Base-by-base conservation (phyloP, 495 filamentous ascomycete species). In the Glonium stellatum region DNA sequence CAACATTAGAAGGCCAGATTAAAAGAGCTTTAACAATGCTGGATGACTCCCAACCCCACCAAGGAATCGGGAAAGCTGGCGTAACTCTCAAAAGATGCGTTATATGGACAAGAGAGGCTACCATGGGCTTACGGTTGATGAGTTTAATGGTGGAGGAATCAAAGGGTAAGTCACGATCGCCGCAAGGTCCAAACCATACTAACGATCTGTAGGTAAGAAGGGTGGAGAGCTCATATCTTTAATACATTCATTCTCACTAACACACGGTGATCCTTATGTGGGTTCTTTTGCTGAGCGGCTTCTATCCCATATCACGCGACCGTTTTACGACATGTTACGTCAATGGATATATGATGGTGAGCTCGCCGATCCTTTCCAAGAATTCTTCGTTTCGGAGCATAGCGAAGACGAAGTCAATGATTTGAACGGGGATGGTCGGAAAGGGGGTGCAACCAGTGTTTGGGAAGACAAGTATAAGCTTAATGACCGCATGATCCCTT, bases 281-380 rank as follows among this genome's bases (percentile, higher is more conserved):
- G 85, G 87, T 62, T 85, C 87, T 4, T 97, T 97, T 75, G 95
- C 93, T 2, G 95, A 99, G 70, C 88, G 93, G 22, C 80, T 99
- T 51, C 78, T 99, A 15, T 79, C 80, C n/a, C 87, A 90, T 68
- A 84, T 97, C 35, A 99, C 95, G n/a, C 80, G 88, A 41, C 95
- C 95, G 1, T 99, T 97, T 69, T 99, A 99, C 70, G 87, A 92
- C 63, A 97, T 97, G 82, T 80, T 97, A 57, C 84, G 92, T 54
- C 84, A 88, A 61, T 99, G 95, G 95, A 96, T 97, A 53, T 99
- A 97, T 70, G 92, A 97, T 69, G 95, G 95, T 55, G 95, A 99
- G 75, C 81, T 99, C 19, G 90, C 88, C 15, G 95, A 99, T 75
- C 95, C 95, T 8, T 96, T 93, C 67, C 80, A 86, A 34, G 95